These are phyloP conservation scores for Phyllosticta citrichinensis DNA, from an alignment of 2,329 filamentous ascomycete genomes.

Conservation along the genomic window DNA sequence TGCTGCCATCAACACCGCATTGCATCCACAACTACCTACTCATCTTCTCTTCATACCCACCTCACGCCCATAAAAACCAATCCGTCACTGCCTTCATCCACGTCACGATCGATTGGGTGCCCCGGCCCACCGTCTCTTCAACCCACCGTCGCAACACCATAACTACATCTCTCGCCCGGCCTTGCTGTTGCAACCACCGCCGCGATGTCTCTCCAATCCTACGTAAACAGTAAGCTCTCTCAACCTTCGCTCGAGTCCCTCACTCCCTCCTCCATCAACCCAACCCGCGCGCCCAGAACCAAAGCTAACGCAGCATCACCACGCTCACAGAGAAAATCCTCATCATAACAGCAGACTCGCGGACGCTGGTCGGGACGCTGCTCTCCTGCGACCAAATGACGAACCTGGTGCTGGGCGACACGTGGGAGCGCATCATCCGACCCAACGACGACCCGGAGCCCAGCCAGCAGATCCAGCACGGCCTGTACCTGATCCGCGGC, in stretches of 20 bases:
- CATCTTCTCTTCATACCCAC: background rate
- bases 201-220: slow-evolving; percentile 43
- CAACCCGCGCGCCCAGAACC: background rate
- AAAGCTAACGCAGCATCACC: background rate
- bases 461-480: slow-evolving; percentile 70
- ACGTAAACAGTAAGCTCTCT: slow-evolving; percentile 39
- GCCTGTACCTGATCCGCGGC: slow-evolving; percentile 83
- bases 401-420: slow-evolving; percentile 77
- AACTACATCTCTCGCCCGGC: background rate
- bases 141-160: background rate
- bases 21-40: background rate
- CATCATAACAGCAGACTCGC: slow-evolving; percentile 84
- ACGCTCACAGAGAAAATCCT: slow-evolving; percentile 68
- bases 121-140: background rate
- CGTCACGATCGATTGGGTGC: background rate
- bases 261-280: background rate
- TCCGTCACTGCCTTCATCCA: background rate
- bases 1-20: background rate
- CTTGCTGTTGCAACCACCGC: background rate
- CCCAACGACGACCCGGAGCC: slow-evolving; percentile 73
- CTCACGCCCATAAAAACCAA: background rate
- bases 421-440: slow-evolving; percentile 83
- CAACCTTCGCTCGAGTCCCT: background rate
- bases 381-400: slow-evolving; percentile 83
- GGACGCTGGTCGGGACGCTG: slow-evolving; percentile 66